phyloP scores from a whole-genome alignment of 768 basidiomycete species.

The Cubamyces lactineus region DNA sequence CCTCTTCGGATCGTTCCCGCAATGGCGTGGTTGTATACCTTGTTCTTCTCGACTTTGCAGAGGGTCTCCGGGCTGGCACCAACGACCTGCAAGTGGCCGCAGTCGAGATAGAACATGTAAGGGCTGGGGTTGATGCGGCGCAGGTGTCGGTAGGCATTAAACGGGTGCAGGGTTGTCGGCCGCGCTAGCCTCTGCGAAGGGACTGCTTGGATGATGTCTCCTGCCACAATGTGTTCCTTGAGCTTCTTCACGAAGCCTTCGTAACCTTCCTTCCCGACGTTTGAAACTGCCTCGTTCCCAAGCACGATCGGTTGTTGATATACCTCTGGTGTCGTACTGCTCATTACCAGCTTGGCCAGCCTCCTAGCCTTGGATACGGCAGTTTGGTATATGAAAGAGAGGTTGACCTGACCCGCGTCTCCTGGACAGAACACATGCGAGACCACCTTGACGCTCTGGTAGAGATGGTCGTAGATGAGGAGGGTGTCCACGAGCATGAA shows the following conservation, averaged over 20 bases:
- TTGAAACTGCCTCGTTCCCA: constrained; percentile 74
- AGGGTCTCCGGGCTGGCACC: constrained; percentile 98
- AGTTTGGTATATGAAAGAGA: constrained; percentile 86
- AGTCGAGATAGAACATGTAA: constrained; percentile 98
- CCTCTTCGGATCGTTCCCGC: constrained; percentile 94
- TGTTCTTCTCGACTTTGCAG: constrained; percentile 90
- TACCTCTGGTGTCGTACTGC: constrained; percentile 60
- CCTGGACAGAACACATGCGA: constrained; percentile 92
- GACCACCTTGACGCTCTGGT: constrained; percentile 92
- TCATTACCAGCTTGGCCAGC: constrained; percentile 72
- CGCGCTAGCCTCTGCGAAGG: constrained; percentile 90
- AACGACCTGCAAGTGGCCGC: constrained; percentile 91
- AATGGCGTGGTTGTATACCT: constrained; percentile 97
- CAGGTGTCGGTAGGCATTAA: constrained; percentile 94
- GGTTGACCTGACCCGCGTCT: constrained; percentile 63
- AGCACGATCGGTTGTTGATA: constrained; percentile 66
- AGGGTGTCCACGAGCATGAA: constrained; percentile 98
- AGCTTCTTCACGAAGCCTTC: constrained; percentile 87
- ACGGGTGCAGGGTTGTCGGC: constrained; percentile 88
- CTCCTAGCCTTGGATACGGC: constrained; percentile 81
- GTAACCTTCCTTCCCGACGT: constrained; percentile 93
- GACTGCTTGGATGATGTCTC: constrained; percentile 99
- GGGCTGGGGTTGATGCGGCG: constrained; percentile 96
- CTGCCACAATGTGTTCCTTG: constrained; percentile 93
- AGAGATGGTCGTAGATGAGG: constrained; percentile 96